These are phyloP conservation scores for Fusarium vanettenii DNA, from an alignment of 2,329 filamentous ascomycete genomes.

Conservation along the genomic window DNA sequence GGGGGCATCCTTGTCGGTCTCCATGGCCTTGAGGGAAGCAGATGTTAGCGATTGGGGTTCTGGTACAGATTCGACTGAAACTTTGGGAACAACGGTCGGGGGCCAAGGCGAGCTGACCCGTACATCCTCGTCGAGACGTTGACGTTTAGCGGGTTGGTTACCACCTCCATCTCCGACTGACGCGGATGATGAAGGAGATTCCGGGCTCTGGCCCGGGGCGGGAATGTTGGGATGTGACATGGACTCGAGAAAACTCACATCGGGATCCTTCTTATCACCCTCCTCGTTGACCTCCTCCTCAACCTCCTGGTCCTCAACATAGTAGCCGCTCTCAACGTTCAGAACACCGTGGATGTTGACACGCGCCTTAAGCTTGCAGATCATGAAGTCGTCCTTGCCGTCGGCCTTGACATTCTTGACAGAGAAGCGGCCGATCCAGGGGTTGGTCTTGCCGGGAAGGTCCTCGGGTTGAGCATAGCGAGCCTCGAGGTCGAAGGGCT, in stretches of 20 bases:
- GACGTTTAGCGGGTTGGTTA: slow-evolving; percentile 31
- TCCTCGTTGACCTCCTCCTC: slow-evolving; percentile 89
- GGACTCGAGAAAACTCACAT: slow-evolving; percentile 68
- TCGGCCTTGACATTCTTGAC: slow-evolving; percentile 98
- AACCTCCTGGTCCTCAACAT: slow-evolving; percentile 96
- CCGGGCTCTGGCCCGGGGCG: neutral
- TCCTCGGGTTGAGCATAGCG: slow-evolving; percentile 88
- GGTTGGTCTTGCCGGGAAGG: slow-evolving; percentile 89
- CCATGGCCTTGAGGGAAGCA: slow-evolving; percentile 75
- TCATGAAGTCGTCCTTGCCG: slow-evolving; percentile 97
- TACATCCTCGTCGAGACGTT: slow-evolving; percentile 22
- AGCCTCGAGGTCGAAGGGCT: slow-evolving; percentile 95
- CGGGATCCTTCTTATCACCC: slow-evolving; percentile 73
- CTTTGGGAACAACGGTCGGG: slow-evolving; percentile 9
- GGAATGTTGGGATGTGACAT: slow-evolving; percentile 4
- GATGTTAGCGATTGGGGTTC: slow-evolving; percentile 42
- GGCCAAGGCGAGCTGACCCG: neutral
- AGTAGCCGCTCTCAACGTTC: slow-evolving; percentile 97
- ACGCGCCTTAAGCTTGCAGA: slow-evolving; percentile 98
- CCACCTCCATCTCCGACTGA: slow-evolving; percentile 30
- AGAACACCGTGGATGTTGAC: slow-evolving; percentile 96
- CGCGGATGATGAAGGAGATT: slow-evolving; percentile 23
- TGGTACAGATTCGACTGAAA: slow-evolving; percentile 2
- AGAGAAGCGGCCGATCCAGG: slow-evolving; percentile 97
- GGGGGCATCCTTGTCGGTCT: slow-evolving; percentile 78